These are phyloP conservation scores for Rhododendron vialii DNA, from an alignment of 148 eudicot genomes.

Conservation along the genomic window DNA sequence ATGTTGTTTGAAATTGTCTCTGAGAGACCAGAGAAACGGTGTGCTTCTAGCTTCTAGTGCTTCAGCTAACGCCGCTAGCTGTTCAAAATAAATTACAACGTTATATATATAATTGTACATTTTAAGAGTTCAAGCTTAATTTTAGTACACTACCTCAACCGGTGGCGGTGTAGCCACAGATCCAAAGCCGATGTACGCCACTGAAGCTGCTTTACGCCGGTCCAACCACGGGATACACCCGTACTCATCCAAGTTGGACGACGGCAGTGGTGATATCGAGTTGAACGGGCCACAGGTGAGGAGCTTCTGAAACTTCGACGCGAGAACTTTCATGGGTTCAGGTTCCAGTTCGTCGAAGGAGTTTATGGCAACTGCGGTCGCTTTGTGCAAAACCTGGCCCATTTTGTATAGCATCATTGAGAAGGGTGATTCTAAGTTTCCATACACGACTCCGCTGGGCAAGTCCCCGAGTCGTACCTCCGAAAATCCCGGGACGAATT, in stretches of 20 bases:
- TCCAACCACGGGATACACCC: constrained; percentile 57
- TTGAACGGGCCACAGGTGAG: constrained; percentile 57
- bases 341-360: constrained; percentile 48
- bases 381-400: constrained; percentile 33
- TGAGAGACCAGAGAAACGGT: constrained; percentile 69
- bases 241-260: constrained; percentile 12
- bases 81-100: neutral
- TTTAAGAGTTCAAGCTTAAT: neutral
- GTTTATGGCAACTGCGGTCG: constrained; percentile 41
- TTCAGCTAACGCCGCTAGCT: constrained; percentile 36
- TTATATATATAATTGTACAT: neutral
- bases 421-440: constrained; percentile 41
- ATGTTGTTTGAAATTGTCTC: constrained; percentile 13
- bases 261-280: constrained; percentile 25
- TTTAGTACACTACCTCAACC: constrained; percentile 22
- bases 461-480: constrained; percentile 36
- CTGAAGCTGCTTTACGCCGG: constrained; percentile 23
- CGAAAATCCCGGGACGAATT: constrained; percentile 48
- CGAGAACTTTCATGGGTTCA: constrained; percentile 28
- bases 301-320: constrained; percentile 29
- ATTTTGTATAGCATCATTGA: constrained; percentile 50
- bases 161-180: constrained; percentile 35
- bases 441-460: constrained; percentile 36
- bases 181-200: constrained; percentile 64
- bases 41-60: constrained; percentile 35